phyloP scores from a whole-genome alignment of 2,329 filamentous ascomycete species.

The Sordariomycetes sp. region DNA sequence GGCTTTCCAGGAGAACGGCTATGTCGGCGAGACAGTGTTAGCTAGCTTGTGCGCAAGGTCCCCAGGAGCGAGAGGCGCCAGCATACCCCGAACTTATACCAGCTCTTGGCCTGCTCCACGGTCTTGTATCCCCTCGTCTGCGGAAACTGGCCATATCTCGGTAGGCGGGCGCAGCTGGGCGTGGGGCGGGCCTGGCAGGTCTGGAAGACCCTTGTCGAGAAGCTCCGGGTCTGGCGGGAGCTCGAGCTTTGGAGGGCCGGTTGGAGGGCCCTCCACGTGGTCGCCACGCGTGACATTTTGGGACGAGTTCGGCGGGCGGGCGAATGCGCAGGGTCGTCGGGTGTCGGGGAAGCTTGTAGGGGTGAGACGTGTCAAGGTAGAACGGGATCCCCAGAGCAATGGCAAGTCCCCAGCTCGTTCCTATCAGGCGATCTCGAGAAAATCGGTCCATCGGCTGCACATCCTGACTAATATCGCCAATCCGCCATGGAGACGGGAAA shows the following conservation, averaged over 20 bases:
- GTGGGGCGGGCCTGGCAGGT: constrained; percentile 4
- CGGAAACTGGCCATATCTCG: neutral
- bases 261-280: neutral
- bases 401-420: neutral
- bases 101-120: constrained; percentile 47
- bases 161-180: constrained; percentile 12
- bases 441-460: neutral
- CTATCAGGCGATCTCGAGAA: constrained; percentile 3
- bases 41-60: neutral
- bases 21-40: constrained; percentile 5
- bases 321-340: neutral
- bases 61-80: neutral
- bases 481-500: neutral
- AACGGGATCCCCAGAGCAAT: neutral
- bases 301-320: neutral
- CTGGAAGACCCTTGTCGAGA: constrained; percentile 2
- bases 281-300: constrained; percentile 1
- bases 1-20: constrained; percentile 92
- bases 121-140: constrained; percentile 31
- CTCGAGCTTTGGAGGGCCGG: neutral
- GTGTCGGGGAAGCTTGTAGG: neutral
- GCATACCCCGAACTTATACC: constrained; percentile 44
- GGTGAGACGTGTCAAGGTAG: neutral
- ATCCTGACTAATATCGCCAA: neutral
- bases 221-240: constrained; percentile 1